Evolutionary conservation across 768 basidiomycete species (phyloP), one percentile per base, ranked within the genome.

Genomic region (Russula sp.): DNA sequence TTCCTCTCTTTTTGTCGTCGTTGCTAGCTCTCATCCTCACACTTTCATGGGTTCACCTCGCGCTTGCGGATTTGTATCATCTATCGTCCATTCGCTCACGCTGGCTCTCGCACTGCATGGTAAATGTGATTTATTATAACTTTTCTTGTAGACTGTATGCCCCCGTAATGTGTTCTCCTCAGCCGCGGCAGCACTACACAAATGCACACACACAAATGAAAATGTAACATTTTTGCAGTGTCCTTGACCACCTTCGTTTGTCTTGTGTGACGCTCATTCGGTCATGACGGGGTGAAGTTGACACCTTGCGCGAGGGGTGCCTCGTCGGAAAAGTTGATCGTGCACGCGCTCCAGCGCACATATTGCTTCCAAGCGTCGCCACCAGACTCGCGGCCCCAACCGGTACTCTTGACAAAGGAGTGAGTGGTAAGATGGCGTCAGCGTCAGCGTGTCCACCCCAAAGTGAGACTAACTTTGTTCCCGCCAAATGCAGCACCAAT

Each of bases 291-390:
- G 35, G 81, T 73, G 75, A 98, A 98, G 67, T 82, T 85, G 64
- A 98, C 94, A 8, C 95, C 95, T 74, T 98, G 95, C 0, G 95
- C 95, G 40, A 98, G 78, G 9, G 91, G 94, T 49, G 92, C 86
- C 68, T 86, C 83, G 73, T 94, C 84, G 45, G 90, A 91, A 76
- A 89, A 98, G 76, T 98, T 98, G 73, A 98, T 77, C 11, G 95
- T 97, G 73, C 91, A 94, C 51, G 89, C 84, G 74, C 88, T 87
- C 91, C 91, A 95, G 56, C 92, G 84, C 45, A 94, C 89, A 69
- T 94, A 94, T 74, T 96, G 91, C 74, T 95, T 94, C 96, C 96
- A 98, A n/a, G 95, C 89, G 74, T 98, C 96, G 57, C 95, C 95
- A 44, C 96, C 96, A 7, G 91, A 93, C 77, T 98, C 96, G 54